These are phyloP conservation scores for Chlorella sp. DNA, from an alignment of 139 green algal species.

Conservation along the genomic window DNA sequence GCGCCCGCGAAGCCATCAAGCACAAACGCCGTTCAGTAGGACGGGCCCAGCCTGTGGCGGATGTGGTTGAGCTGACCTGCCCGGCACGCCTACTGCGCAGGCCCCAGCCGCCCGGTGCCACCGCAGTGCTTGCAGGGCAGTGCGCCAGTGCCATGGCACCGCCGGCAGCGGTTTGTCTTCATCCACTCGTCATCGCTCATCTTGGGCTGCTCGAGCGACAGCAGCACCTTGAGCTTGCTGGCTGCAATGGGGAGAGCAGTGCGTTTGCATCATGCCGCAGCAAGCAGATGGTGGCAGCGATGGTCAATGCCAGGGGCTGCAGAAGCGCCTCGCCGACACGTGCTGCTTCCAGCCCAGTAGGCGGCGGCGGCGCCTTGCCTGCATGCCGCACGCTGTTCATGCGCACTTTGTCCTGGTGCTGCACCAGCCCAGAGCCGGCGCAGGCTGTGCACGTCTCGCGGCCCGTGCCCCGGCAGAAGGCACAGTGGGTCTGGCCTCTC, in stretches of 20 bases:
- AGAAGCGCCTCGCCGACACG: background rate
- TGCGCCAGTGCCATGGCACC: constrained; percentile 25
- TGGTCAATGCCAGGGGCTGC: background rate
- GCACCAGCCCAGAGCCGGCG: constrained; percentile 26
- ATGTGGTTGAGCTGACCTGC: background rate
- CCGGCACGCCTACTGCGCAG: background rate
- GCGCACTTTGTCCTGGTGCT: constrained; percentile 15
- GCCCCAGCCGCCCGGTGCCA: constrained; percentile 16
- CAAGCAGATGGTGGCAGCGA: background rate
- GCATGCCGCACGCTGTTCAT: constrained; percentile 42
- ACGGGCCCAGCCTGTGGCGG: too few species aligned
- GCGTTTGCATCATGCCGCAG: background rate
- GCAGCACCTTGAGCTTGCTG: constrained; percentile 24
- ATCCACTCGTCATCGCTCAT: constrained; percentile 38
- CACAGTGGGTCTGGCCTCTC: constrained; percentile 27
- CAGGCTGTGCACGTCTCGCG: constrained; percentile 22
- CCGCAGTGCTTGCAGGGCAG: constrained; percentile 23
- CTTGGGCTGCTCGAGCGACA: background rate
- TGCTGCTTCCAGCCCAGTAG: background rate
- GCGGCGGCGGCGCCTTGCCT: background rate
- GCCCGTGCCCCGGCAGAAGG: constrained; percentile 30
- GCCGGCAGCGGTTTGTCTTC: constrained; percentile 36
- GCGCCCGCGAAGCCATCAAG: too few species aligned
- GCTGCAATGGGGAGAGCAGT: background rate
- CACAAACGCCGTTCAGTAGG: too few species aligned